Percentiles rank a stretch among this genome's conserved stretches.
These are phyloP conservation scores for Dioscorea zingiberensis DNA, from an alignment of 106 monocot genomes.

Conservation along the genomic window DNA sequence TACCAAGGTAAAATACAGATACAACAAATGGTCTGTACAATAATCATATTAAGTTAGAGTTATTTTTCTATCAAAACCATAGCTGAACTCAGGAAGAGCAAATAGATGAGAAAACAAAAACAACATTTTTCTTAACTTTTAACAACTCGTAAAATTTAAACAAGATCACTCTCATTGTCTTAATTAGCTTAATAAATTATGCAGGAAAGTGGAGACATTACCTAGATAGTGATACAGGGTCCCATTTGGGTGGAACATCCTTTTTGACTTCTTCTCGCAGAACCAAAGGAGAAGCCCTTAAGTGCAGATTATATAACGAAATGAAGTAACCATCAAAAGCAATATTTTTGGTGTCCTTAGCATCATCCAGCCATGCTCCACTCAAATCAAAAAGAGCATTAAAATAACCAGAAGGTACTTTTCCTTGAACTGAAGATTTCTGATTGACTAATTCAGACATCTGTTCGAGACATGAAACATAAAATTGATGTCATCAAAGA, in stretches of 20 bases:
- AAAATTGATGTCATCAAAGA: not conserved
- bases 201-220: slow-evolving; percentile 10
- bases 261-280: slow-evolving; percentile 77
- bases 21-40: no score
- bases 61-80: no score
- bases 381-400: slow-evolving; percentile 82
- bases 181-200: no score
- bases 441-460: slow-evolving; percentile 94
- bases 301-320: slow-evolving; percentile 75
- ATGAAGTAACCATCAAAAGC: slow-evolving; percentile 96
- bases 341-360: slow-evolving; percentile 64
- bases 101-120: no score
- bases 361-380: slow-evolving; percentile 77
- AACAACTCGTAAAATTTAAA: no score
- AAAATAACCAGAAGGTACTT: slow-evolving; percentile 93
- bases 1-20: no score
- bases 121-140: no score
- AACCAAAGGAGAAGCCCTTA: slow-evolving; percentile 64
- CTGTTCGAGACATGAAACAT: slow-evolving; percentile 23
- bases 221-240: slow-evolving; percentile 66
- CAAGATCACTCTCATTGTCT: no score
- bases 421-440: slow-evolving; percentile 73
- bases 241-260: slow-evolving; percentile 84
- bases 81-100: no score
- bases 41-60: no score